Base-by-base conservation (phyloP, 73 alveolate genomes). In the Durusdinium trenchii region DNA sequence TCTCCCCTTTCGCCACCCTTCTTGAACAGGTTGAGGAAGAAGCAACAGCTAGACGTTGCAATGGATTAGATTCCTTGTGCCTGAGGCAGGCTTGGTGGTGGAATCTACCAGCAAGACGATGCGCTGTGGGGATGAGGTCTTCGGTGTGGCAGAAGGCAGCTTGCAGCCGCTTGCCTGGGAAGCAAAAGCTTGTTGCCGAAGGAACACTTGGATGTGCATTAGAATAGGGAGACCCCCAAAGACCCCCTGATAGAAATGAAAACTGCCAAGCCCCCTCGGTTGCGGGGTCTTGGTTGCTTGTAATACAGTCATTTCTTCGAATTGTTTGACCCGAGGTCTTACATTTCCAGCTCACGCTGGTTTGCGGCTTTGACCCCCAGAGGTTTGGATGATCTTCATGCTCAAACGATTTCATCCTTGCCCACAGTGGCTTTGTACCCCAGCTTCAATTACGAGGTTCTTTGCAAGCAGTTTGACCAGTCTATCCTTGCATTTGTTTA, bases 401-500 rank as follows among this genome's bases (percentile, higher is more conserved):
- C 89, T 54, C n/a, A n/a, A n/a, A n/a, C n/a, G 67, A 89, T 64
- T 84, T 42, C 97, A 18, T 43, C 97, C 57, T 54, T 90, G 87
- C 97, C 97, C 76, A 90, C 97, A 2, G 97, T 90, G 73, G 51
- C 86, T 54, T 54, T 90, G 97, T 52, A 32, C 45, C 97, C 35
- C 23, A 87, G 86, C 52, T 7, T 5, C 42, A 75, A 75, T 60
- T 6, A 40, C 61, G 12, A 10, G 4, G 32, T 69, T 6, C 9
- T 7, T 35, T 30, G 20, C 28, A 10, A 28, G 38, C 18, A 32
- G 30, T 60, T 60, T 60, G 73, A 60, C 30, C 73, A 60, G 12
- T 32, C 18, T 60, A 57, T 60, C 30, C 30, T 23, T 60, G 73
- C 1, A 60, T 60, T 60, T n/a, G n/a, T n/a, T n/a, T n/a, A 23